Base-by-base conservation (phyloP, 495 filamentous ascomycete species). In the Elaphomyces granulatus region DNA sequence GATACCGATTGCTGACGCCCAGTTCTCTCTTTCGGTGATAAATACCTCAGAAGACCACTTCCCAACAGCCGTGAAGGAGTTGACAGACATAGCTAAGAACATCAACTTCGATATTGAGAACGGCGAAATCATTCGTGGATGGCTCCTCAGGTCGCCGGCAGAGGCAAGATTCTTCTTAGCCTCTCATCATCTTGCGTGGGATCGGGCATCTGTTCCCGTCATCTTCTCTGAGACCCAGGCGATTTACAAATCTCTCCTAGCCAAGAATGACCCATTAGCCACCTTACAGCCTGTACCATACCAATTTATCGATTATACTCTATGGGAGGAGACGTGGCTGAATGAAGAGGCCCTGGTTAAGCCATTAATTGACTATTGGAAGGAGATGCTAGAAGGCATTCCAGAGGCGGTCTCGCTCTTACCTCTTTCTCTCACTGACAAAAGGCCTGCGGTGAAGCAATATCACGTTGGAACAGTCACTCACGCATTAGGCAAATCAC, bases 81-180 rank as follows among this genome's bases (percentile, higher is more conserved):
- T 36, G 15, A 36, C 34, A 3, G 4, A 10, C 15, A 15, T 8
- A 19, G 34, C 34, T 20, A 36, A 36, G n/a, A 36, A 15, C 15
- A 8, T 19, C 34, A 16, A 19, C n/a, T 17, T 58, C 18, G 39
- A 57, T 26, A 50, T 58, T 37, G 55, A 58, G 30, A 42, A 44
- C 6, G 55, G 55, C 15, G 51, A 58, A 34, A 41, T 47, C 10
- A 44, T 49, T 30, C 35, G 42, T 15, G 28, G 34, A 8, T 36
- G 34, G 34, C 3, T 36, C 3, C 34, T 36, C 14, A 16, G 34
- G 10, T 36, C 34, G 8, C n/a, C 34, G n/a, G 34, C 18, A 15
- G 16, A 36, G 8, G 34, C 34, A 19, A 16, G 34, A 16, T 36
- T 36, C 34, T 36, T 36, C 16, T 20, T 36, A 12, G 34, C 34